Base-by-base conservation (phyloP, 805 yeast species). In the Schwanniomyces pseudopolymorphus region DNA sequence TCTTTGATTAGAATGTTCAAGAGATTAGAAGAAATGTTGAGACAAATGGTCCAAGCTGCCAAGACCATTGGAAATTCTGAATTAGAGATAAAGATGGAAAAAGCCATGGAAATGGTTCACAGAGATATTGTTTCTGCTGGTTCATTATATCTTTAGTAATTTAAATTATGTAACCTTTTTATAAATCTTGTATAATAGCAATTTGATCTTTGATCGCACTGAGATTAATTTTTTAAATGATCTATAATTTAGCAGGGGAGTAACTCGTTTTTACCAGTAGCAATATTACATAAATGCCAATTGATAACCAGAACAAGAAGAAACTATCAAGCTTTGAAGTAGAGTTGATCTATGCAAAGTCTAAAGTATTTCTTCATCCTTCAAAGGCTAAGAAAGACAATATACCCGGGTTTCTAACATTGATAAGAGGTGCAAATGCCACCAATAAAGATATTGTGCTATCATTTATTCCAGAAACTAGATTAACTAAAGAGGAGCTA, bases 121-220 rank as follows among this genome's bases (percentile, higher is more conserved):
- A 87, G 99, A 70, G 98, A 91, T 67, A 87, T 94, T 53, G 98
- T 94, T 44, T 86, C 96, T 54, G 98, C 98, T 20, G 97, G 96
- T 22, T 90, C 97, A 3, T 77, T 94, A 74, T 94, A 94, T 67
- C 70, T 80, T 57, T 79, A 75, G 53, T 9, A 13, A 31, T 11
- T 31, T 31, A 7, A 11, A 8, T 16, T 26, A 7, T 11, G 28
- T 26, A 26, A 16, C 10, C 35, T 31, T 31, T 16, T 19, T 31
- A 31, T 31, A 31, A 31, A 14, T 31, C 20, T 31, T 31, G 35
- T 31, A 31, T 31, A 31, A 14, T 31, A 31, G 35, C 35, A 31
- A 31, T 14, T 26, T 31, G 35, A 31, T 31, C 35, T 31, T 14
- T 31, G 16, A 14, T 31, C 35, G 35, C 35, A 16, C 19, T 8